phyloP scores from a whole-genome alignment of 2,329 filamentous ascomycete species.

The Diaporthe sp. region DNA sequence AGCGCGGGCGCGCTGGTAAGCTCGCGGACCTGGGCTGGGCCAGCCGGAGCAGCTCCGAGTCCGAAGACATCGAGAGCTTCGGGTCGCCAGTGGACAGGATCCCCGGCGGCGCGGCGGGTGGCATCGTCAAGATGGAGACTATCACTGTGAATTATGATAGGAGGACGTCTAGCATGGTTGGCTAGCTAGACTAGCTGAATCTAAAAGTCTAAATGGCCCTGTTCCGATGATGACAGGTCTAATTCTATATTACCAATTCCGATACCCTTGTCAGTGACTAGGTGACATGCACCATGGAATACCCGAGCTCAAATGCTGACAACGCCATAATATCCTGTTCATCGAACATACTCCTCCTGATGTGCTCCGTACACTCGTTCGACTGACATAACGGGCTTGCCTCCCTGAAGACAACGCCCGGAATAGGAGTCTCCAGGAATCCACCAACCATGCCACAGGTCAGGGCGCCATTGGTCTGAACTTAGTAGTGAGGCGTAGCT shows the following conservation, averaged over 20 bases:
- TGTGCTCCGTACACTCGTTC: too few relatives aligned
- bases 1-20: slow-evolving; percentile 13
- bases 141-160: slow-evolving; percentile 32
- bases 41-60: slow-evolving; percentile 30
- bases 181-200: not conserved
- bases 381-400: too few relatives aligned
- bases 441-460: too few relatives aligned
- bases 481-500: too few relatives aligned
- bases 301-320: too few relatives aligned
- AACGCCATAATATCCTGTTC: too few relatives aligned
- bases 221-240: not conserved
- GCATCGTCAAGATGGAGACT: slow-evolving; percentile 27
- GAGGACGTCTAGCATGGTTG: slow-evolving; percentile 10
- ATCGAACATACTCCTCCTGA: not conserved
- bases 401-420: too few relatives aligned
- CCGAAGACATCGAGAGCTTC: not conserved
- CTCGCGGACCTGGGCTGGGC: slow-evolving; percentile 25
- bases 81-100: not conserved
- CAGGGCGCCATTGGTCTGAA: too few relatives aligned
- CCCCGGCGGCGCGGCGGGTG: not conserved
- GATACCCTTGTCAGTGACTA: not conserved
- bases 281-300: not conserved
- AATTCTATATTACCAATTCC: not conserved
- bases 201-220: too few relatives aligned
- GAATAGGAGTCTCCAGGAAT: too few relatives aligned